Percentiles rank a stretch among this genome's conserved stretches.
phyloP scores from a whole-genome alignment of 2,329 filamentous ascomycete genomes.

The Stagonosporopsis rhizophila region DNA sequence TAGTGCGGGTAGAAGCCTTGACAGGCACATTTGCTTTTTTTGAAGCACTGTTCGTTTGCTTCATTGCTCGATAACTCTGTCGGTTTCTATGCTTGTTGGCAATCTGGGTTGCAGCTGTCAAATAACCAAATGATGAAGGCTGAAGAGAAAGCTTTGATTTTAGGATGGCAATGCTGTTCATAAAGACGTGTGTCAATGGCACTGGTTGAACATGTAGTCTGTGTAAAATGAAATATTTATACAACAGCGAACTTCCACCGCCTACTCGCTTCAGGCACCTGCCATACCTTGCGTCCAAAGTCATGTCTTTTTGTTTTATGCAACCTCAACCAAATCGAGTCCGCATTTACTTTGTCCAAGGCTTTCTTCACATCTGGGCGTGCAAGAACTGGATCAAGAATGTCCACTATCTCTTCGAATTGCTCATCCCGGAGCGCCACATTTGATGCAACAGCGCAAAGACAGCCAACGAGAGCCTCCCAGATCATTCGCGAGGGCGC shows the following conservation, averaged over 20 bases:
- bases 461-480: constrained; percentile 65
- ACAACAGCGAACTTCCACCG: background rate
- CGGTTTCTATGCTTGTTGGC: background rate
- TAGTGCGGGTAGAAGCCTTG: too few relatives aligned
- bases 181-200: too few relatives aligned
- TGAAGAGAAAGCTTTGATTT: background rate
- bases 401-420: constrained; percentile 73
- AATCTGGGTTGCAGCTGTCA: background rate
- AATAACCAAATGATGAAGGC: background rate
- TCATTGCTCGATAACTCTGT: background rate
- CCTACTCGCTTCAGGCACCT: background rate
- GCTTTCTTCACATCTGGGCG: constrained; percentile 61
- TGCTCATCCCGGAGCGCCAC: constrained; percentile 71
- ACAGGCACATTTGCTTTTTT: too few relatives aligned
- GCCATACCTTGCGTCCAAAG: background rate
- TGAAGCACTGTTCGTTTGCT: too few relatives aligned
- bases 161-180: background rate
- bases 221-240: background rate
- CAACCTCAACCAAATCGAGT: constrained; percentile 74
- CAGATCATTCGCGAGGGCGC: constrained; percentile 69
- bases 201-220: background rate
- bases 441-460: constrained; percentile 67
- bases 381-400: constrained; percentile 58
- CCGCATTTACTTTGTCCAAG: constrained; percentile 70
- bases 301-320: constrained; percentile 24